phyloP scores from a whole-genome alignment of 352 stramenopile species.

The Pythium phragmitis region DNA sequence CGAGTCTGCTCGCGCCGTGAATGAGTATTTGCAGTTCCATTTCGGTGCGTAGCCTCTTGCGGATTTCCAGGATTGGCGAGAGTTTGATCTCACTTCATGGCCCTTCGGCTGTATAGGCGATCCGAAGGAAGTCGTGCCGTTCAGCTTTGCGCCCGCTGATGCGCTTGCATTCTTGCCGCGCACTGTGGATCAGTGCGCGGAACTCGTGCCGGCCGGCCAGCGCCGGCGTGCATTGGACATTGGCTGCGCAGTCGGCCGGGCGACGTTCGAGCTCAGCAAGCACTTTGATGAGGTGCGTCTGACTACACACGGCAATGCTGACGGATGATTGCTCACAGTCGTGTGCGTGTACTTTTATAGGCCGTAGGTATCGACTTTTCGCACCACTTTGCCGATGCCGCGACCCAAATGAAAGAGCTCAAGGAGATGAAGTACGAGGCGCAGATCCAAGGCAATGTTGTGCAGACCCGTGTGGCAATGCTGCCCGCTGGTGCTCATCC shows the following conservation, averaged over 20 bases:
- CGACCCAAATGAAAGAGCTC: slow-evolving; percentile 83
- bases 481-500: slow-evolving; percentile 53
- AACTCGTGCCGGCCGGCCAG: slow-evolving; percentile 44
- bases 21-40: slow-evolving; percentile 92
- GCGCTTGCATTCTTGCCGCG: slow-evolving; percentile 86
- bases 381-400: slow-evolving; percentile 86
- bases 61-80: neutral
- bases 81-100: neutral
- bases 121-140: slow-evolving; percentile 63
- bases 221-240: slow-evolving; percentile 91
- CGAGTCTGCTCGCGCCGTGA: slow-evolving; percentile 82
- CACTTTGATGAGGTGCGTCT: slow-evolving; percentile 84
- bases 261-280: slow-evolving; percentile 93
- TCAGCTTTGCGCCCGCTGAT: slow-evolving; percentile 69
- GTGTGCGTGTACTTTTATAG: slow-evolving; percentile 24
- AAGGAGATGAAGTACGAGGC: slow-evolving; percentile 83
- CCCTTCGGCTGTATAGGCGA: slow-evolving; percentile 38
- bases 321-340: neutral
- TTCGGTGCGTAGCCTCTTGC: slow-evolving; percentile 48
- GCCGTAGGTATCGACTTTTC: slow-evolving; percentile 94
- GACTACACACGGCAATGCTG: neutral
- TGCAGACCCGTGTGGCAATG: slow-evolving; percentile 46
- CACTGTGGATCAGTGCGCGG: slow-evolving; percentile 72
- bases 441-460: slow-evolving; percentile 89
- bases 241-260: slow-evolving; percentile 92